A percentile compares a stretch with the other conserved stretches of the same genome.
Conservation (phyloP, 306 rosid genomes). For the Quercus alba region DNA sequence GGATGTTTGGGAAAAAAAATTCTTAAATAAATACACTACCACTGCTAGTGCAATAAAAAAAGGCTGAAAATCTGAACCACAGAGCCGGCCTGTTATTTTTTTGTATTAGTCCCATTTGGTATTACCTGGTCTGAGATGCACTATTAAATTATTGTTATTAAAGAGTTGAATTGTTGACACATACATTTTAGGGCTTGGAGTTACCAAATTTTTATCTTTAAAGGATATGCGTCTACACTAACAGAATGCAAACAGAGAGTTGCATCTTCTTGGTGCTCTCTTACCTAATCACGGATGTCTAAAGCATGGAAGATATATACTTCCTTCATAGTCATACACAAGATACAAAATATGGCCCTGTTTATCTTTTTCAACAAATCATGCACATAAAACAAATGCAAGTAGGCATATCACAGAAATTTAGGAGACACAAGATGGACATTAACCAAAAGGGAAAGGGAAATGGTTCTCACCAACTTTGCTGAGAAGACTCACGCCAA, state of each 20-base stretch:
- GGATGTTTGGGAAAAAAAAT: slow-evolving; percentile 9
- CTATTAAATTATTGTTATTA: not conserved
- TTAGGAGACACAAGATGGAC: not conserved
- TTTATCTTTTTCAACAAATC: not conserved
- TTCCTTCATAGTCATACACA: not conserved
- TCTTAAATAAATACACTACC: not conserved
- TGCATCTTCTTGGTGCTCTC: not conserved
- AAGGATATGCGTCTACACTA: not conserved
- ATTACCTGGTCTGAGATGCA: too few relatives aligned
- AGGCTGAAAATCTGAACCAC: not conserved
- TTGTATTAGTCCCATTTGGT: not conserved
- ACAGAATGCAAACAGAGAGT: not conserved
- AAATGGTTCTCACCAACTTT: slow-evolving; percentile 69
- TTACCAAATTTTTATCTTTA: not conserved
- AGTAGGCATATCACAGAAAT: slow-evolving; percentile 9
- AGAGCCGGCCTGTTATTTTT: not conserved
- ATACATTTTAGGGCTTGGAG: not conserved
- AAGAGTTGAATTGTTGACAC: not conserved
- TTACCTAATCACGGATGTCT: not conserved
- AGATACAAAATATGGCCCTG: not conserved
- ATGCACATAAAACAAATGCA: not conserved
- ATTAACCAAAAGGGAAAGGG: slow-evolving; percentile 2
- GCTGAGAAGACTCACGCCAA: slow-evolving; percentile 96
- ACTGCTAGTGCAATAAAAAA: not conserved
- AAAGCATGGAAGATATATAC: not conserved